phyloP scores from a whole-genome alignment of 305 asterid species.

The Fraxinus paxiana region DNA sequence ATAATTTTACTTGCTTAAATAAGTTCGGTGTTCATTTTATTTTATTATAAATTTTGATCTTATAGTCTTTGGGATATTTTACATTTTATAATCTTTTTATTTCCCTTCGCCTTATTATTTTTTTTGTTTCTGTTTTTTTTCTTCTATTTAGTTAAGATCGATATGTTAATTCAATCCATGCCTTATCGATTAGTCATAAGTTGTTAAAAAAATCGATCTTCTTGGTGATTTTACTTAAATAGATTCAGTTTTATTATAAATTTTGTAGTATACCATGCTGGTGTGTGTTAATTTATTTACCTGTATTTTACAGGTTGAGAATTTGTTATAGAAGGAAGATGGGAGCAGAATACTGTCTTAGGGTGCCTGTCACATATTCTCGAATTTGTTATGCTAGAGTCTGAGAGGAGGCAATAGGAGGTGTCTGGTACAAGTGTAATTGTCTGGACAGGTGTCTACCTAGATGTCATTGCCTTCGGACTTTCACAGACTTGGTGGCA shows the following conservation, averaged over 20 bases:
- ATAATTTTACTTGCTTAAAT: neutral
- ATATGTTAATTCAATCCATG: neutral
- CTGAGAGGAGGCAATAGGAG: neutral
- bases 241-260: neutral
- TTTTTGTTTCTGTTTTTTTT: neutral
- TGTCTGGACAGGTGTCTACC: neutral
- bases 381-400: neutral
- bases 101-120: neutral
- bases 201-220: neutral
- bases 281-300: slow-evolving; percentile 2
- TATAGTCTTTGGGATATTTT: slow-evolving; percentile 18
- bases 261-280: neutral
- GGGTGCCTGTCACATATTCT: slow-evolving; percentile 25
- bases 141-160: neutral
- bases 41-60: neutral
- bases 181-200: neutral
- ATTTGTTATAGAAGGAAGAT: slow-evolving; percentile 31
- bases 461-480: neutral
- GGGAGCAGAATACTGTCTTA: slow-evolving; percentile 25
- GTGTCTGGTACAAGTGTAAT: neutral
- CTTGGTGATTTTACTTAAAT: neutral
- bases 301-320: slow-evolving; percentile 39
- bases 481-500: neutral
- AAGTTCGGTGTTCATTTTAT: neutral
- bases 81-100: neutral